These are phyloP conservation scores for Acanthamoeba polyphaga DNA, from an alignment of 208 protist genomes.

Conservation along the genomic window DNA sequence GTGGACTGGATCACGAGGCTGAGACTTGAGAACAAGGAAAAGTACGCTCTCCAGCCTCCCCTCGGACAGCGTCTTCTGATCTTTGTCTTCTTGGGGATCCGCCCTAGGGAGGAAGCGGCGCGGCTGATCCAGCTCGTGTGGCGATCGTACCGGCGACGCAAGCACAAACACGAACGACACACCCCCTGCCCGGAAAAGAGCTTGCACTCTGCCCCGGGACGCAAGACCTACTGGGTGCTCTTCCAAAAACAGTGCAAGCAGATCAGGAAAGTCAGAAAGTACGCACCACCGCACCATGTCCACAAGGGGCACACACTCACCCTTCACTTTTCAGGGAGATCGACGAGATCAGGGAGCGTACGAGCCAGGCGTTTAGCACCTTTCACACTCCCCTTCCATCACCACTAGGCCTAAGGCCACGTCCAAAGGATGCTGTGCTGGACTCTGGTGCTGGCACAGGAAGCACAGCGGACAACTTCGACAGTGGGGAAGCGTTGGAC, in stretches of 20 bases:
- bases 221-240: conserved; percentile 22
- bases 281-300: too few relatives aligned
- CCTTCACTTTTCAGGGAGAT: not conserved
- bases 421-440: too few relatives aligned
- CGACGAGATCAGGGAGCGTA: not conserved
- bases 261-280: not conserved
- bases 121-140: conserved; percentile 47
- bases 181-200: not conserved
- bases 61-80: not conserved
- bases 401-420: too few relatives aligned
- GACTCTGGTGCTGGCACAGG: too few relatives aligned
- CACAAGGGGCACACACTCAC: not conserved
- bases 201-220: not conserved
- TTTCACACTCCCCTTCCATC: too few relatives aligned
- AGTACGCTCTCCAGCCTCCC: not conserved
- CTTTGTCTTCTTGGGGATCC: not conserved
- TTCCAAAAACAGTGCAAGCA: conserved; percentile 36
- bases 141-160: not conserved
- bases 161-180: not conserved
- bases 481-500: too few relatives aligned
- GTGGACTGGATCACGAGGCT: conserved; percentile 46
- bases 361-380: not conserved
- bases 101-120: not conserved
- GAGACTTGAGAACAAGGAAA: not conserved
- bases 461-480: too few relatives aligned